Percentiles rank a stretch among this genome's conserved stretches.
Evolutionary conservation across 23 red algal species (phyloP).

Genomic region (Gracilaria gracilis): DNA sequence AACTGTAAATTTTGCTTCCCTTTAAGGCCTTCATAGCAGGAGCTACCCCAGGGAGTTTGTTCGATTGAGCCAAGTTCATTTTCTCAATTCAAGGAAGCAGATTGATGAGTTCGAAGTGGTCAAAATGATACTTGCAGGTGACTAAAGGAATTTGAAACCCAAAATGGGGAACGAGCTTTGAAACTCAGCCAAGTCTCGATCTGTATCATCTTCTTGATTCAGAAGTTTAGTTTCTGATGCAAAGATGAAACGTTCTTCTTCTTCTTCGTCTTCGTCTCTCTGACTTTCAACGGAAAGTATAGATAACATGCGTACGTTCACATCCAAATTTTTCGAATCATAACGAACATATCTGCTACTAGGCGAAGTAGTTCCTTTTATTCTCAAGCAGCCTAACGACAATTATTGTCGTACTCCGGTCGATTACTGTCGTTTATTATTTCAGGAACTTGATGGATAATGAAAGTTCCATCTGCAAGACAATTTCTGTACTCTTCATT

Average conservation of each 20-base stretch:
- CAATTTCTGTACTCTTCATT: no score
- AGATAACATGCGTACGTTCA: not conserved
- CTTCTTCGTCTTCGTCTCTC: not conserved
- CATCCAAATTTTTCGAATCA: not conserved
- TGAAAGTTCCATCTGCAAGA: no score
- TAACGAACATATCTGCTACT: not conserved
- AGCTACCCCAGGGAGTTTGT: not conserved
- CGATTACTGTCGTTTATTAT: no score
- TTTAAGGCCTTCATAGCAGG: not conserved
- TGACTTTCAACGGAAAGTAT: not conserved
- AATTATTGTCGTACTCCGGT: not conserved
- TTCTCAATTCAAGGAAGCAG: not conserved
- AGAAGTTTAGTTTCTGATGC: not conserved
- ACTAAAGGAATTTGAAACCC: not conserved
- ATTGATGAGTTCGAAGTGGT: not conserved
- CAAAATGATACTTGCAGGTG: not conserved
- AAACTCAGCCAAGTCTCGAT: not conserved
- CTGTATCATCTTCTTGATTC: not conserved
- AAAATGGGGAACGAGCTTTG: not conserved
- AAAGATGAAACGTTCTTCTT: not conserved
- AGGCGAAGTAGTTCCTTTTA: no score
- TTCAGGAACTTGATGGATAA: no score
- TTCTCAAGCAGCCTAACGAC: not conserved
- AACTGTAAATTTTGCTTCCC: not conserved
- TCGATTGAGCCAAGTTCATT: slow-evolving; percentile 20